Evolutionary conservation across 2,329 filamentous ascomycete genomes (phyloP).

Genomic region (Sclerotinia borealis): DNA sequence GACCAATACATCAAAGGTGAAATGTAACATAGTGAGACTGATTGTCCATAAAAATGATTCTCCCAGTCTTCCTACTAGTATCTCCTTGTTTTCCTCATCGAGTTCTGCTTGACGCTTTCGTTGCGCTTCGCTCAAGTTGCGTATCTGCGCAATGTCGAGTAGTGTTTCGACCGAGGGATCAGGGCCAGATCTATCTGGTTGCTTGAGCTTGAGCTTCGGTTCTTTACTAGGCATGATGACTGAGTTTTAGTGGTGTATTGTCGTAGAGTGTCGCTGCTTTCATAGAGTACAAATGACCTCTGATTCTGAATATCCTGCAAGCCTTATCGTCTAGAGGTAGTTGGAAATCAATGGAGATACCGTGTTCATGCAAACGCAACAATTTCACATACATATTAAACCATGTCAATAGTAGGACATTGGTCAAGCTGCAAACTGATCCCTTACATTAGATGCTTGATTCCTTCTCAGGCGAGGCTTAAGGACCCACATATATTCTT

Average conservation of each 20-base stretch:
- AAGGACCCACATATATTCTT: background rate
- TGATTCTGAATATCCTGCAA: background rate
- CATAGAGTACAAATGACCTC: background rate
- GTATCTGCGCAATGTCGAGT: constrained; percentile 64
- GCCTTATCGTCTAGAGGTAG: background rate
- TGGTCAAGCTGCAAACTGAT: background rate
- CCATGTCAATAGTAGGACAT: background rate
- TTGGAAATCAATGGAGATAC: background rate
- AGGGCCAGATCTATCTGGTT: constrained; percentile 62
- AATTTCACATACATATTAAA: background rate
- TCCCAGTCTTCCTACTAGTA: constrained; percentile 28
- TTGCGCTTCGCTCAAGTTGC: constrained; percentile 39
- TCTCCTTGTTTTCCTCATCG: constrained; percentile 26
- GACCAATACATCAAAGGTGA: constrained; percentile 73
- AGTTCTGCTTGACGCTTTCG: constrained; percentile 19
- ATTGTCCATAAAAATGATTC: constrained; percentile 54
- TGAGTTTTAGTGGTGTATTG: background rate
- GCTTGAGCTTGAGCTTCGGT: constrained; percentile 53
- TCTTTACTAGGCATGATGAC: constrained; percentile 16
- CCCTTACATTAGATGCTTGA: background rate
- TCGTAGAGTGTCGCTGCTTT: background rate
- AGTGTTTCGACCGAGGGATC: constrained; percentile 57
- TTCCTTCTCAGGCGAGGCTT: background rate
- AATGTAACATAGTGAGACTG: constrained; percentile 65
- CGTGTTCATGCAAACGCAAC: background rate